phyloP scores from a whole-genome alignment of 2,329 filamentous ascomycete species.

The Aureobasidium namibiae region DNA sequence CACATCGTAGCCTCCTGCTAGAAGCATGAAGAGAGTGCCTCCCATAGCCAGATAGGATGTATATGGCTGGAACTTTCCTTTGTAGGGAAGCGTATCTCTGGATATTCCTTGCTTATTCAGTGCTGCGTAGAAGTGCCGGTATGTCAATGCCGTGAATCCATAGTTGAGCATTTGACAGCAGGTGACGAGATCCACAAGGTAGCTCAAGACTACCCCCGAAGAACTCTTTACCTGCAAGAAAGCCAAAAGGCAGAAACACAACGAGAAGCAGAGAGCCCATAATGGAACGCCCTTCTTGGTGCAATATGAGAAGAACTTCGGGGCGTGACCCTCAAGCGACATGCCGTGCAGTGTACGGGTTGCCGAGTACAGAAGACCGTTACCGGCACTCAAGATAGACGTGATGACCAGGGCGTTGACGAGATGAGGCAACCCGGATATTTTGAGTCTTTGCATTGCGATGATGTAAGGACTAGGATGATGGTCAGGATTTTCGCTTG shows the following conservation, averaged over 20 bases:
- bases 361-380: slow-evolving; percentile 48
- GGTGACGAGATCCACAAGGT: slow-evolving; percentile 48
- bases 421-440: slow-evolving; percentile 35
- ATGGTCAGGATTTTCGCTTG: not conserved
- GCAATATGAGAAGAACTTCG: slow-evolving; percentile 48
- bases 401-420: slow-evolving; percentile 35
- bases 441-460: slow-evolving; percentile 34
- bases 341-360: slow-evolving; percentile 46
- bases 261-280: slow-evolving; percentile 46
- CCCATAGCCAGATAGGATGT: slow-evolving; percentile 29
- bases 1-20: slow-evolving; percentile 45
- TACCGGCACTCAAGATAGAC: slow-evolving; percentile 48
- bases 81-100: slow-evolving; percentile 46
- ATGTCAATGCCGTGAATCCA: slow-evolving; percentile 48
- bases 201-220: slow-evolving; percentile 25
- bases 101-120: slow-evolving; percentile 39
- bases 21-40: slow-evolving; percentile 24
- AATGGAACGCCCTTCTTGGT: slow-evolving; percentile 55
- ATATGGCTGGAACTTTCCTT: slow-evolving; percentile 46
- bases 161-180: slow-evolving; percentile 54
- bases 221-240: slow-evolving; percentile 27
- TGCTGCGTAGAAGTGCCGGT: slow-evolving; percentile 47
- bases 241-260: slow-evolving; percentile 29
- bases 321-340: slow-evolving; percentile 45
- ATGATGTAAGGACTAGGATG: slow-evolving; percentile 22